A percentile compares a stretch with the other conserved stretches of the same genome.
Conservation (phyloP, 2,329 filamentous ascomycete species). For the Sodiomyces alkalinus region DNA sequence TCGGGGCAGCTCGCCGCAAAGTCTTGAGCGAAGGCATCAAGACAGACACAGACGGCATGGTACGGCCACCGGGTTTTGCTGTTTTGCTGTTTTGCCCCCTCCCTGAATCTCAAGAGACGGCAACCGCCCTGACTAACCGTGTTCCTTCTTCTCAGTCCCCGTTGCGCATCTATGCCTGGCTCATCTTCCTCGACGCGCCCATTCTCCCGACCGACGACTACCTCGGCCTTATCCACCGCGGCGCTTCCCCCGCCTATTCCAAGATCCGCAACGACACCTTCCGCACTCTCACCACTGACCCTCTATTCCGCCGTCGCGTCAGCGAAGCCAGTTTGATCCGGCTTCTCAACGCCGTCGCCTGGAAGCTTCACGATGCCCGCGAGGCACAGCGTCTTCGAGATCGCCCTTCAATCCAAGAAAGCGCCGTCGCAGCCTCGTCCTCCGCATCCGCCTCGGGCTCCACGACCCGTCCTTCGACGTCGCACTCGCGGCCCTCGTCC, state of each 20-base stretch:
- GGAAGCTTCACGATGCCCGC: constrained; percentile 75
- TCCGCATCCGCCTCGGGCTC: constrained; percentile 9
- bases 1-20: constrained; percentile 58
- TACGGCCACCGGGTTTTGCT: no score
- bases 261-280: constrained; percentile 99
- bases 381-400: constrained; percentile 24
- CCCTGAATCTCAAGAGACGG: no score
- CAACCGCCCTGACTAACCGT: no score
- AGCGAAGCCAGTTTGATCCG: constrained; percentile 92
- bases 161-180: constrained; percentile 88
- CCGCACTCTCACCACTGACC: constrained; percentile 87
- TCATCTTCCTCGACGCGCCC: constrained; percentile 79
- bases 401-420: constrained; percentile 16
- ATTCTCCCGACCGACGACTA: constrained; percentile 79
- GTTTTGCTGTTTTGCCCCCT: no score
- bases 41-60: constrained; percentile 68
- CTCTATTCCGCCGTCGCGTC: constrained; percentile 88
- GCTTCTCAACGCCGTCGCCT: constrained; percentile 86
- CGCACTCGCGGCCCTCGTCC: constrained; percentile 19
- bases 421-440: constrained; percentile 20
- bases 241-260: constrained; percentile 83
- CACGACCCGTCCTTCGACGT: constrained; percentile 14
- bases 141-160: no score
- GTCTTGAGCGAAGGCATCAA: constrained; percentile 64
- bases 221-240: constrained; percentile 78